Evolutionary conservation across 805 yeast genomes (phyloP), one percentile per base, ranked within the genome.

Genomic region (Kuraishia ogatae): DNA sequence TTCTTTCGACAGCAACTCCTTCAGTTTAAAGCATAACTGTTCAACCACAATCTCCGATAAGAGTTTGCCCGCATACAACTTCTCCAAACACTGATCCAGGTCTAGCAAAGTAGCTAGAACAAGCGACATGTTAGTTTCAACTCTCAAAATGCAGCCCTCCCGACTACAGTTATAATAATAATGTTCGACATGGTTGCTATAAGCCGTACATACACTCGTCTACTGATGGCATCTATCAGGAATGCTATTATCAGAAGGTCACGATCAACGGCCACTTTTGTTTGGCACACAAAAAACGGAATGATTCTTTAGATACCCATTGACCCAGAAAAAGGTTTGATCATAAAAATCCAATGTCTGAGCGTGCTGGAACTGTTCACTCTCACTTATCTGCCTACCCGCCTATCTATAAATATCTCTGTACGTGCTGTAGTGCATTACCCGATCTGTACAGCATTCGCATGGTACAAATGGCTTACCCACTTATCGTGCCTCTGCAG

Each of bases 21-120:
- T 94, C 60, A 92, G 74, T 61, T 87, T 87, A 65, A 83, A 85
- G 65, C 97, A 90, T 15, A 88, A 70, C 43, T 89, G 87, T 55
- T 79, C 82, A 8, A 88, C 72, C 22, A 89, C 85, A 2, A 82
- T 75, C 61, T 86, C 92, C 0, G 92, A 89, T 2, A 88, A 73
- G 39, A 88, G 74, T 62, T 83, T 84, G 1, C 89, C 82, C 58
- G 71, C 71, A 64, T 85, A 82, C 10, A 87, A 71, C 54, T 79
- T 75, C 63, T 85, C 91, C 55, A 88, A 76, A 66, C 94, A 87
- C 58, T 76, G 78, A 63, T 88, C 96, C 52, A 88, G 71, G 62
- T 87, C 86, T 64, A 77, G 62, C 24, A 47, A 11, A 20, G 21
- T 21, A 20, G 49, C 49, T 35, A 7, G 13, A 35, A 15, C 15